Evolutionary conservation across 257 asterid genomes (phyloP), one percentile per base, ranked within the genome.

Genomic region (Misopates orontium): DNA sequence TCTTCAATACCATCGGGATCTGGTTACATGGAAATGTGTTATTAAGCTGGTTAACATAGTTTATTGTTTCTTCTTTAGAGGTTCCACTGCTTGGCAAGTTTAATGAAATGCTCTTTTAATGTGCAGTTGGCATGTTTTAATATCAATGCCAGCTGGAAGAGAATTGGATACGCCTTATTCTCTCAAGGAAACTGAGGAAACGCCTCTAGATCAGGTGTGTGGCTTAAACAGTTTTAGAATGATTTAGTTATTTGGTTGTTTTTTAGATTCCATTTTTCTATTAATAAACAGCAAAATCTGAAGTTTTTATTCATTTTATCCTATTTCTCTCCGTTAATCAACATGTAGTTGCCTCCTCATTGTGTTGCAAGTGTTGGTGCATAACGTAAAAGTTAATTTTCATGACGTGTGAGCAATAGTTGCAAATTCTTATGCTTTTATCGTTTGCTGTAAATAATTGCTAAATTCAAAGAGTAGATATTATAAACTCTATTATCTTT

Each of bases 101-200:
- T 65, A n/a, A 49, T 71, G 61, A 68, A 61, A 58, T 51, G 61
- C 57, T 55, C 70, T 61, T 83, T 72, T 74, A 23, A 24, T 75
- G 39, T 82, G 79, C 91, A 93, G 99, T 74, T 93, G 99, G 99
- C 77, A 86, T 72, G 80, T 88, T 71, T 74, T 82, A 72, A 73
- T 94, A 72, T 84, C 96, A 62, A 88, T 88, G 96, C 99, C 99
- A 56, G 83, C 83, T 75, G 95, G 95, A 31, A 84, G 80, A 72
- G 79, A 79, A 50, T 71, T 94, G 88, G 88, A 78, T 69, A 66
- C 83, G 23, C 95, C 99, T 62, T 73, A 90, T 80, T 79, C 99
- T 57, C 72, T 94, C 69, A 85, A 88, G 79, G 72, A 72, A 25
- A 71, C 84, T 5, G 95, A 90, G 70, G 90, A 80, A 76, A 71